Evolutionary conservation across 805 yeast species (phyloP).

Genomic region (Candida silvatica): DNA sequence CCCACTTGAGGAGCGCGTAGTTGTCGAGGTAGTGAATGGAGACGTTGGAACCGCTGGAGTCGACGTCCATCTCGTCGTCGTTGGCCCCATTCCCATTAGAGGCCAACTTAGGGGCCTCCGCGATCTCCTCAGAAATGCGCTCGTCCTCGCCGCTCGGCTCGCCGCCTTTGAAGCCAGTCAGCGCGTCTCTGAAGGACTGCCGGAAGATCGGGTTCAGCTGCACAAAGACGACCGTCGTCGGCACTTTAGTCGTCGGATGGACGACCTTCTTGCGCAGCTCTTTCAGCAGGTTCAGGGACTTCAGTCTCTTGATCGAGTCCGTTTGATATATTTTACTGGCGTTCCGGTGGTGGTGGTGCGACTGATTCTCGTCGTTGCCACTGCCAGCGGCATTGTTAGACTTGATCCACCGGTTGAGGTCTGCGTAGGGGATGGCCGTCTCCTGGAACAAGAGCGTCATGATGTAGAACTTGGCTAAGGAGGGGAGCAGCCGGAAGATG

Average conservation of each 20-base stretch:
- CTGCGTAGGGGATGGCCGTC: slow-evolving; percentile 55
- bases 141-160: slow-evolving; percentile 3
- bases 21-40: slow-evolving; percentile 67
- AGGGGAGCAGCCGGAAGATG: slow-evolving; percentile 81
- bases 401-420: slow-evolving; percentile 70
- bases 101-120: slow-evolving; percentile 24
- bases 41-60: slow-evolving; percentile 30
- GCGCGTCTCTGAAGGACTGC: slow-evolving; percentile 66
- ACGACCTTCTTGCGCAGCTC: slow-evolving; percentile 33
- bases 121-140: slow-evolving; percentile 4
- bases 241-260: slow-evolving; percentile 27
- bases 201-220: slow-evolving; percentile 69
- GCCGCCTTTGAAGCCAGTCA: slow-evolving; percentile 50
- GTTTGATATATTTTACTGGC: slow-evolving; percentile 41
- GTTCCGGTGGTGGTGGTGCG: slow-evolving; percentile 15
- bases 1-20: slow-evolving; percentile 89
- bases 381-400: too few species aligned
- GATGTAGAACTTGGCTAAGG: slow-evolving; percentile 80
- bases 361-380: slow-evolving; percentile 5
- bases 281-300: slow-evolving; percentile 64
- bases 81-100: neutral
- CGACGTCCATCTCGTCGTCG: slow-evolving; percentile 4
- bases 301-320: slow-evolving; percentile 74
- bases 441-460: slow-evolving; percentile 83
- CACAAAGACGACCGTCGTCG: slow-evolving; percentile 23